Conservation (phyloP, 2,329 filamentous ascomycete genomes). For the Byssoonygena ceratinophila region DNA sequence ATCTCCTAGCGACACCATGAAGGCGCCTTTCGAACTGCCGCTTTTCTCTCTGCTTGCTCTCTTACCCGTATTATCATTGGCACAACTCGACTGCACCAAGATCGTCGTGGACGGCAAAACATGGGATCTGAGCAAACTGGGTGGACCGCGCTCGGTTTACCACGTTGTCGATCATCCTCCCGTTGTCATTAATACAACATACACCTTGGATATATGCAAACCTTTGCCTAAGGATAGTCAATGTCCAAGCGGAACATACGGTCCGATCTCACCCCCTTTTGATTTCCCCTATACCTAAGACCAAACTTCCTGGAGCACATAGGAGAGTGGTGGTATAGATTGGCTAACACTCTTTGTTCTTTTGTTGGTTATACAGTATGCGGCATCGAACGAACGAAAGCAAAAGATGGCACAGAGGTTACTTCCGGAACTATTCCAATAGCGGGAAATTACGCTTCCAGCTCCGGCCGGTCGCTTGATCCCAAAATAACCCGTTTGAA, state of each 20-base stretch:
- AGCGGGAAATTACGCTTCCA: constrained; percentile 22
- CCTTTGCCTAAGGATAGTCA: constrained; percentile 45
- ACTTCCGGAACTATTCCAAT: constrained; percentile 25
- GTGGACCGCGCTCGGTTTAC: constrained; percentile 20
- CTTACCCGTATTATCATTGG: constrained; percentile 14
- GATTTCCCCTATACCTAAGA: neutral
- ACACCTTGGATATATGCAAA: constrained; percentile 67
- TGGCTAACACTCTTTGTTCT: neutral
- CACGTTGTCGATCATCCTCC: constrained; percentile 18
- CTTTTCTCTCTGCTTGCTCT: constrained; percentile 17
- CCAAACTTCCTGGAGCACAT: neutral
- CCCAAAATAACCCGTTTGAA: constrained; percentile 55
- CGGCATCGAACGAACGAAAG: constrained; percentile 15
- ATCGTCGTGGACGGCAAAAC: constrained; percentile 22
- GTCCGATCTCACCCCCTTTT: constrained; percentile 4
- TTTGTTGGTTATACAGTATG: constrained; percentile 16
- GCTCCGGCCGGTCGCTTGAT: constrained; percentile 32
- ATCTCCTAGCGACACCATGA: constrained; percentile 7
- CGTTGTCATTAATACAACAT: constrained; percentile 58
- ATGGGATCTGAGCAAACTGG: constrained; percentile 23
- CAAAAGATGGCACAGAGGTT: constrained; percentile 19
- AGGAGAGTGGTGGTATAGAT: neutral
- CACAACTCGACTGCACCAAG: constrained; percentile 22
- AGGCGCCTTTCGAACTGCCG: constrained; percentile 9
- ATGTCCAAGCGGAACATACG: constrained; percentile 16